A percentile compares a stretch with the other conserved stretches of the same genome.
These are phyloP conservation scores for Penicillium corylophilum DNA, from an alignment of 2,329 filamentous ascomycete genomes.

Conservation along the genomic window DNA sequence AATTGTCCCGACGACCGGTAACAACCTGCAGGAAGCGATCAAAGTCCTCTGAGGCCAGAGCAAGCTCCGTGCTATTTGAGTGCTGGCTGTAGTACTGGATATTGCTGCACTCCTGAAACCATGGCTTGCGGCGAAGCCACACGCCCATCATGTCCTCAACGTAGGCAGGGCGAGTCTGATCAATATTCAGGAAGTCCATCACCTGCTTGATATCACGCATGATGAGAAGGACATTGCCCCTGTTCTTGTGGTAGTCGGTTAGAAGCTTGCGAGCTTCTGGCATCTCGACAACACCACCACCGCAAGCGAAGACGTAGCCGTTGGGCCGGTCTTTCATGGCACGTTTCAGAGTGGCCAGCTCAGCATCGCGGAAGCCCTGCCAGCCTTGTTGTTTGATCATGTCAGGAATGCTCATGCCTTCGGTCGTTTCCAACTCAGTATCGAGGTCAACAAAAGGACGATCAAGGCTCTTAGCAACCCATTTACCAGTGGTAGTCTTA, in stretches of 20 bases:
- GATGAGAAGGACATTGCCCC: slow-evolving; percentile 82
- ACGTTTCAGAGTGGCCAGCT: slow-evolving; percentile 70
- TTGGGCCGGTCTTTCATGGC: slow-evolving; percentile 72
- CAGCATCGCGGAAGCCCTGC: slow-evolving; percentile 81
- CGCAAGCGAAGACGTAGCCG: slow-evolving; percentile 85
- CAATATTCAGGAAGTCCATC: slow-evolving; percentile 81
- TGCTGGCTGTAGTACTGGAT: slow-evolving; percentile 85
- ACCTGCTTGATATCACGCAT: slow-evolving; percentile 85
- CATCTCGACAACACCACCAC: slow-evolving; percentile 88
- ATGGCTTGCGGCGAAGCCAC: slow-evolving; percentile 82
- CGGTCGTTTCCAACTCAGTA: slow-evolving; percentile 73
- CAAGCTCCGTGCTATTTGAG: slow-evolving; percentile 51
- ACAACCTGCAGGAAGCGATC: slow-evolving; percentile 69
- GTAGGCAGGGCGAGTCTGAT: slow-evolving; percentile 90
- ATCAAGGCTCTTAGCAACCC: slow-evolving; percentile 73
- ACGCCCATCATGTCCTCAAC: slow-evolving; percentile 89
- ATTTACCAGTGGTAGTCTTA: slow-evolving; percentile 88
- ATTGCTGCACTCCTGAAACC: slow-evolving; percentile 92
- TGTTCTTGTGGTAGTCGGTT: slow-evolving; percentile 67
- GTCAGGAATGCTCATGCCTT: slow-evolving; percentile 77
- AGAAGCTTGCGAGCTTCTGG: slow-evolving; percentile 76
- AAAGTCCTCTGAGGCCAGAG: slow-evolving; percentile 66
- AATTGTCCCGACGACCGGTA: slow-evolving; percentile 57
- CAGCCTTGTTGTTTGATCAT: slow-evolving; percentile 78
- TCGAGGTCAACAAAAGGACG: slow-evolving; percentile 85